A percentile compares a stretch with the other conserved stretches of the same genome.
Conservation (phyloP, 2,329 filamentous ascomycete genomes). For the Chalara sp. region DNA sequence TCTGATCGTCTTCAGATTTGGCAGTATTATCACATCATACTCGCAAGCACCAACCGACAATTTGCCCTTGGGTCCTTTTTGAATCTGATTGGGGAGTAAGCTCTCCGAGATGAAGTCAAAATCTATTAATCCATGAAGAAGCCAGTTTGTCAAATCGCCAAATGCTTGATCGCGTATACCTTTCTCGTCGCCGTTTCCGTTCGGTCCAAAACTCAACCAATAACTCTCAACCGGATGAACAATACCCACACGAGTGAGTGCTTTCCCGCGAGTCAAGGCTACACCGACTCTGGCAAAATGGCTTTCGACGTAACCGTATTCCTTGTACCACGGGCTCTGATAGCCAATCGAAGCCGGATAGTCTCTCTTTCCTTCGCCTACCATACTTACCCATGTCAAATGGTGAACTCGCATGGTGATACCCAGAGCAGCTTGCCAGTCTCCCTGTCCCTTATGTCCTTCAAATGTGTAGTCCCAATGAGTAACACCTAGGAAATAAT, state of each 20-base stretch:
- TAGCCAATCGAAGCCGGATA: constrained; percentile 28
- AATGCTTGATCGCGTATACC: constrained; percentile 22
- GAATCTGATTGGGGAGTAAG: constrained; percentile 19
- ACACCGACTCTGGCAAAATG: constrained; percentile 27
- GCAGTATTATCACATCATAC: constrained; percentile 27
- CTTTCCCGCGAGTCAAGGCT: constrained; percentile 25
- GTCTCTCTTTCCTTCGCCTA: constrained; percentile 27
- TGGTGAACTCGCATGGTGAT: constrained; percentile 28
- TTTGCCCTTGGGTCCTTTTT: constrained; percentile 3
- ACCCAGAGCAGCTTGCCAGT: constrained; percentile 29
- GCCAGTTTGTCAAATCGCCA: constrained; percentile 22
- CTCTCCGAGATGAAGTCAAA: constrained; percentile 30
- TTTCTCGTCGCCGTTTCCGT: constrained; percentile 20
- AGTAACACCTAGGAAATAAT: constrained; percentile 11
- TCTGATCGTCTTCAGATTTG: constrained; percentile 27
- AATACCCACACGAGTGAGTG: constrained; percentile 25
- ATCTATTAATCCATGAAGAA: constrained; percentile 26
- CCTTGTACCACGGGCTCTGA: constrained; percentile 29
- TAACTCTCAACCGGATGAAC: constrained; percentile 30
- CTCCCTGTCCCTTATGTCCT: constrained; percentile 28
- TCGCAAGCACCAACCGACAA: constrained; percentile 23
- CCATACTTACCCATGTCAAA: constrained; percentile 28
- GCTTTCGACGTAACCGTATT: constrained; percentile 26
- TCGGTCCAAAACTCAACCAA: constrained; percentile 27
- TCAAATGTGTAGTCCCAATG: constrained; percentile 29